phyloP scores from a whole-genome alignment of 768 basidiomycete species.

The Wakefieldia striispora region DNA sequence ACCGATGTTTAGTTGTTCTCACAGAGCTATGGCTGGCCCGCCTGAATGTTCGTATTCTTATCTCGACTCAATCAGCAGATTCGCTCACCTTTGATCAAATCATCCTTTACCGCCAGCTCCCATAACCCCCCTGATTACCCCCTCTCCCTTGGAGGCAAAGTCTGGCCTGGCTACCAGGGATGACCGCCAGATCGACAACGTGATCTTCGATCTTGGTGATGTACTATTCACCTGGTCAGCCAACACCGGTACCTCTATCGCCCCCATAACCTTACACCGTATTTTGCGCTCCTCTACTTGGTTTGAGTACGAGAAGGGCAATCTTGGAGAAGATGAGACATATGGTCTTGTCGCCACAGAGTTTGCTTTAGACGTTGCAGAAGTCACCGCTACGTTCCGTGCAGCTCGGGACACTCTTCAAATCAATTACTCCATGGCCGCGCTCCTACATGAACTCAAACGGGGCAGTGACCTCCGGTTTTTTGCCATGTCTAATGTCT shows the following conservation, averaged over 20 bases:
- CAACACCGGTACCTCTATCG: conserved; percentile 11
- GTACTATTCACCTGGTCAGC: conserved; percentile 24
- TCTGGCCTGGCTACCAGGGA: neutral
- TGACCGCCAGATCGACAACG: conserved; percentile 20
- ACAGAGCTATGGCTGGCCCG: conserved; percentile 1
- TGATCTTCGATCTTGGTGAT: conserved; percentile 22
- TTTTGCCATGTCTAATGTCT: conserved; percentile 25
- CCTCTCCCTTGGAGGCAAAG: conserved; percentile 5
- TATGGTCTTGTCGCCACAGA: conserved; percentile 7
- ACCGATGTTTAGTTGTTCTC: too few relatives aligned
- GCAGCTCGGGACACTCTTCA: conserved; percentile 9
- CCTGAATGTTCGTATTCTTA: neutral
- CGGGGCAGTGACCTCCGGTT: conserved; percentile 1
- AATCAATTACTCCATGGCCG: conserved; percentile 12
- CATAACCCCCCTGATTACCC: conserved; percentile 1
- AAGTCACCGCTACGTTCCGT: conserved; percentile 10
- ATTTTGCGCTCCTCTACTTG: conserved; percentile 17
- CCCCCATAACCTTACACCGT: conserved; percentile 4
- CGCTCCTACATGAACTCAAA: conserved; percentile 16
- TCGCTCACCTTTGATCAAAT: conserved; percentile 3
- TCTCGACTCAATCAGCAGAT: neutral
- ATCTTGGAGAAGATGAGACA: conserved; percentile 9
- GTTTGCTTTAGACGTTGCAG: conserved; percentile 15
- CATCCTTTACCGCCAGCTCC: neutral
- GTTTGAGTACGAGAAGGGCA: conserved; percentile 26